Base-by-base conservation (phyloP, 2,329 filamentous ascomycete species). In the Fusarium concolor region DNA sequence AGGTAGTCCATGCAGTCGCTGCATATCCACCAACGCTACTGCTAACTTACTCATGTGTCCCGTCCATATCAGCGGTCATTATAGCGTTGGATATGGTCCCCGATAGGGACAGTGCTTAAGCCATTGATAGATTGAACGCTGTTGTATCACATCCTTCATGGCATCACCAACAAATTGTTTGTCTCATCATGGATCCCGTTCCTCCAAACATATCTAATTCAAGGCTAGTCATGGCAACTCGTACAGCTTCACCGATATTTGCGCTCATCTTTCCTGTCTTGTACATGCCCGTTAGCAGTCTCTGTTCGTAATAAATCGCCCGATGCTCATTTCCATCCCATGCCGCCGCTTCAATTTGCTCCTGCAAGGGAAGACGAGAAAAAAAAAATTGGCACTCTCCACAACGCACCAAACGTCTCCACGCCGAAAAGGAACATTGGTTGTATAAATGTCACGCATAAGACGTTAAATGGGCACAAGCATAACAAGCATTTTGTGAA, bases 321-420 rank as follows among this genome's bases (percentile, higher is more conserved):
- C 49, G 50, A 63, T 57, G 56, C 61, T 72, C 67, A 71, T 72
- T 72, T 71, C 67, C 65, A 68, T 67, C 42, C 65, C 56, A 72
- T 70, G 49, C 45, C 42, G 60, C 66, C 64, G 60, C 56, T 67
- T 69, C 57, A 67, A 68, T 70, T 60, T 68, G 33, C 56, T 61
- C 12, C 62, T 73, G 71, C 71, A 73, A 73, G 71, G 71, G 66
- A 70, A 71, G 49, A 38, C 37, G 42, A 67, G 50, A 51, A 38
- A 63, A 57, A 29, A 33, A 67, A 65, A 45, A 26, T 54, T 54
- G 46, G 46, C 24, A 39, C 61, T 60, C 57, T 60, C 68, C 65
- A 71, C 68, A 56, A 44, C 29, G 53, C 28, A 56, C 38, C 12
- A 37, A 56, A 26, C 26, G 37, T 51, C 58, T 57, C 67, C 49